Evolutionary conservation across 306 rosid species (phyloP), one percentile per base, ranked within the genome.

Genomic region (Trifolium subterraneum): DNA sequence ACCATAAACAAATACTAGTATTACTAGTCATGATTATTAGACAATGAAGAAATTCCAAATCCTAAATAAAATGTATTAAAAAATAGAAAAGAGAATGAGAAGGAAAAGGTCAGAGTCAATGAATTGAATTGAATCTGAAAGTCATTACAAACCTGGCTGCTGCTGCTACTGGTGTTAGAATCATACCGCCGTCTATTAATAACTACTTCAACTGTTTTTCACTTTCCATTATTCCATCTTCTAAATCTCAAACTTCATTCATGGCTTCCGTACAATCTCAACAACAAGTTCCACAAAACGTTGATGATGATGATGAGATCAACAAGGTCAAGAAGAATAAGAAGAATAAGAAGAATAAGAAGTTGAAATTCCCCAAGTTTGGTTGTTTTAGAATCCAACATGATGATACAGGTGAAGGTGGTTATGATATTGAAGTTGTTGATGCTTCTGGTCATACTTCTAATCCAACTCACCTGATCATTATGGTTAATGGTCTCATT

Each of bases 401-500:
- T 4, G 91, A 84, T 75, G 87, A 45, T 7, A 25, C 62, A 0
- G 76, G 81, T 15, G 85, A 84, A 29, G 33, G 33, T 54, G 75
- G 71, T 79, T 76, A 85, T 33, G 96, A 90, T 70, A 83, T 90
- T 61, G 87, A 87, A 75, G 81, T 84, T 67, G 84, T 82, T 55
- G 88, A 84, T 68, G 77, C 64, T n/a, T 79, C 75, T 73, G 83
- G 78, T 23, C 69, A 59, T 11, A 78, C 81, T 81, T 70, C 74
- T 38, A 69, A 64, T 3, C 89, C 90, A 4, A 81, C 89, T 38
- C 98, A 93, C 68, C 80, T 90, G 64, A 73, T 93, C 79, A 71
- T 93, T 36, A 82, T 85, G 97, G 97, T 87, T 50, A 87, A 93
- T 74, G 98, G 98, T 58, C 89, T 93, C 15, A 59, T 87, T 10